Percentiles rank a stretch among this genome's conserved stretches.
Conservation (phyloP, 176 grass and related monocot genomes). For the Hyparrhenia diplandra region DNA sequence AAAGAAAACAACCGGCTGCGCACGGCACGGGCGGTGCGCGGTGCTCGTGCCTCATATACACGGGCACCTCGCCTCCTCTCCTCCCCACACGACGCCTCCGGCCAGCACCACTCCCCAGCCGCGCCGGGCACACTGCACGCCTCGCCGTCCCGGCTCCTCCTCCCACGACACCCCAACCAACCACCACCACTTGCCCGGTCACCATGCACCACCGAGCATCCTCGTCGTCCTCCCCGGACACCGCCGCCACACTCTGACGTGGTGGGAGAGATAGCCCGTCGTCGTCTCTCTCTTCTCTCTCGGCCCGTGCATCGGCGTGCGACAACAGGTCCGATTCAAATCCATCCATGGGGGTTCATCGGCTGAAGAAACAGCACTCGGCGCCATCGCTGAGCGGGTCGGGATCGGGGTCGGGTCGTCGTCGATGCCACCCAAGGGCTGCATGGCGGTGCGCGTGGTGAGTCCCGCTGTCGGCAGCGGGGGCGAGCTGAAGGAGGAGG, state of each 20-base stretch:
- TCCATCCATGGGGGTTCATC: slow-evolving; percentile 43
- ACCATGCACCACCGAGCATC: not conserved
- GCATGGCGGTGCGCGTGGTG: slow-evolving; percentile 79
- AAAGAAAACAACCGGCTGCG: no score
- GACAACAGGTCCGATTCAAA: not conserved
- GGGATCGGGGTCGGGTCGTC: not conserved
- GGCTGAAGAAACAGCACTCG: slow-evolving; percentile 51
- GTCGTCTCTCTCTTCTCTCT: not conserved
- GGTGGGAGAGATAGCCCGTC: not conserved
- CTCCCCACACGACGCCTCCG: not conserved
- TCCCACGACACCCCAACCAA: no score
- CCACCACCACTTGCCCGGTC: not conserved
- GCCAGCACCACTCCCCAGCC: not conserved
- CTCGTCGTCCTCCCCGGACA: no score
- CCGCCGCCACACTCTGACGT: not conserved
- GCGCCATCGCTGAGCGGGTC: slow-evolving; percentile 11
- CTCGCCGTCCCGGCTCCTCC: no score
- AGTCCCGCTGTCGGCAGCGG: slow-evolving; percentile 18
- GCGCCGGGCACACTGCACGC: no score
- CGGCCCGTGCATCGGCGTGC: no score
- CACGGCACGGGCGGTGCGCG: no score
- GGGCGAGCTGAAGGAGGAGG: slow-evolving; percentile 37
- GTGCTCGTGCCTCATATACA: not conserved
- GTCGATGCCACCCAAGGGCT: slow-evolving; percentile 70
- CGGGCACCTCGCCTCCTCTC: not conserved